Percentiles rank a stretch among this genome's conserved stretches.
Evolutionary conservation across 148 eudicot genomes (phyloP).

Genomic region (Euryodendron excelsum): DNA sequence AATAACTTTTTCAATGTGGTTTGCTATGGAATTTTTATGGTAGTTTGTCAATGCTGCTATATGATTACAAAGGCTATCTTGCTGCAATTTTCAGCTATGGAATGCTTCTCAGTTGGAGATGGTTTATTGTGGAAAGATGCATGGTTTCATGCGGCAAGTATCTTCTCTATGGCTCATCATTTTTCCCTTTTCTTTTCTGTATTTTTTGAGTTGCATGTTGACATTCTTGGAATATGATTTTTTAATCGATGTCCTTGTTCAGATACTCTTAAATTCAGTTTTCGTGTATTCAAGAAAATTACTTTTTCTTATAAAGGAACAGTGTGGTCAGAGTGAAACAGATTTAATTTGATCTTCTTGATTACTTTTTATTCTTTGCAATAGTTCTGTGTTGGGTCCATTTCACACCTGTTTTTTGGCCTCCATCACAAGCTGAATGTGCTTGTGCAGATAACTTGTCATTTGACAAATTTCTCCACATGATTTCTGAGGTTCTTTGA

Average conservation of each 20-base stretch:
- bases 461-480: not conserved
- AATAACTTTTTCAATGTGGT: not conserved
- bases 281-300: not conserved
- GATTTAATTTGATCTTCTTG: constrained; percentile 1
- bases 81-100: constrained; percentile 73
- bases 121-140: constrained; percentile 94
- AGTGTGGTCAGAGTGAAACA: not conserved
- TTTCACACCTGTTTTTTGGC: not conserved
- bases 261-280: not conserved
- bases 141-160: constrained; percentile 96
- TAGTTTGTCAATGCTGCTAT: constrained; percentile 10
- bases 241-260: not conserved
- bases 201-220: constrained; percentile 2
- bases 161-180: constrained; percentile 14
- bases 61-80: constrained; percentile 7
- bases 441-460: not conserved
- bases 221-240: not conserved
- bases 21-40: not conserved
- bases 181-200: not conserved
- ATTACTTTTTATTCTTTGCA: not conserved
- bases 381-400: not conserved
- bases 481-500: not conserved
- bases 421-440: not conserved
- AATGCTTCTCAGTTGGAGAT: constrained; percentile 98
- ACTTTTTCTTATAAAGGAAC: no score